A percentile compares a stretch with the other conserved stretches of the same genome.
Evolutionary conservation across 495 filamentous ascomycete genomes (phyloP).

Genomic region (Penicillium egyptiacum): DNA sequence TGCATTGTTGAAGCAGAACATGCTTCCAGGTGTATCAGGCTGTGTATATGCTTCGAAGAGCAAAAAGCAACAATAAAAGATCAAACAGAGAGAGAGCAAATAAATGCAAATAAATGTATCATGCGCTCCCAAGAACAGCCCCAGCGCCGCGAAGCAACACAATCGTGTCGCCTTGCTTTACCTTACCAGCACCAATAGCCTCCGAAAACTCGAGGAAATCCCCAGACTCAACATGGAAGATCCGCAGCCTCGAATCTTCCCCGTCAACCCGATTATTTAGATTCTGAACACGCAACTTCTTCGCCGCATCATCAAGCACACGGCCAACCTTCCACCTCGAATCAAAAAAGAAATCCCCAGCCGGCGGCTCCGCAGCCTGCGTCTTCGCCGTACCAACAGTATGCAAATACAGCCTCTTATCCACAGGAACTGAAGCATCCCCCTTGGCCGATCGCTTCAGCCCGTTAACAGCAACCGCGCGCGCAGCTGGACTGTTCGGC

Average conservation of each 20-base stretch:
- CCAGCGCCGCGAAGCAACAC: conserved; percentile 85
- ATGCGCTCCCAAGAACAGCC: conserved; percentile 48
- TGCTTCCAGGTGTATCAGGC: conserved; percentile 9
- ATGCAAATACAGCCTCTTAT: conserved; percentile 81
- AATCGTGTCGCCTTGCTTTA: conserved; percentile 78
- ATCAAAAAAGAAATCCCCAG: conserved; percentile 80
- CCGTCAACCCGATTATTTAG: conserved; percentile 78
- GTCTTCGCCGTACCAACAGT: conserved; percentile 76
- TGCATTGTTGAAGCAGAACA: not conserved
- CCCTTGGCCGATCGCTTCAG: conserved; percentile 88
- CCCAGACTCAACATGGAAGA: conserved; percentile 92
- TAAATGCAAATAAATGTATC: conserved; percentile 11
- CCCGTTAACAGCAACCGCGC: conserved; percentile 63
- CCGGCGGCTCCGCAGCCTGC: conserved; percentile 72
- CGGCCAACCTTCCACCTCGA: conserved; percentile 85
- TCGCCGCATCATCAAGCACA: conserved; percentile 84
- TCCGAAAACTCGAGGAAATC: conserved; percentile 82
- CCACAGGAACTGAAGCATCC: conserved; percentile 71
- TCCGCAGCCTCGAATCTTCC: conserved; percentile 74
- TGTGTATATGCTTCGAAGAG: conserved; percentile 13
- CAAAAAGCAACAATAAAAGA: conserved; percentile 9
- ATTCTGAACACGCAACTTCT: conserved; percentile 77
- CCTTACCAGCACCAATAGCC: conserved; percentile 64
- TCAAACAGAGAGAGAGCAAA: not conserved
- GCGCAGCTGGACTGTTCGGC: conserved; percentile 57